A percentile compares a stretch with the other conserved stretches of the same genome.
Evolutionary conservation across 2,329 filamentous ascomycete genomes (phyloP).

Genomic region (Alternaria dauci): DNA sequence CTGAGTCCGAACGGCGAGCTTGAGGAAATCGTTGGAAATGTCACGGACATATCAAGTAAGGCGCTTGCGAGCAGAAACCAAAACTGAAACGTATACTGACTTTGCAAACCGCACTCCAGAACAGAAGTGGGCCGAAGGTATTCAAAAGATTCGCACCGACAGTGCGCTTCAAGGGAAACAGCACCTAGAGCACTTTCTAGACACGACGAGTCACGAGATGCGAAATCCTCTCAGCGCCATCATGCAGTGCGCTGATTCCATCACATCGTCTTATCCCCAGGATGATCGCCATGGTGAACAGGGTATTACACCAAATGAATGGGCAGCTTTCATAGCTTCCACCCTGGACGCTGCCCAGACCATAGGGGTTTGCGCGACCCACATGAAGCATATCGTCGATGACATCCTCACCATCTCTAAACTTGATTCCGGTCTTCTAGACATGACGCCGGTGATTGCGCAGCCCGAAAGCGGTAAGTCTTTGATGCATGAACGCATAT

Average conservation of each 20-base stretch:
- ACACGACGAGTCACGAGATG: constrained; percentile 54
- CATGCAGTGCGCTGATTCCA: constrained; percentile 54
- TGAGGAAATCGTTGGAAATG: constrained; percentile 44
- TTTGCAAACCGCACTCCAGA: background rate
- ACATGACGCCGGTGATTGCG: constrained; percentile 52
- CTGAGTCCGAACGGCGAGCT: constrained; percentile 33
- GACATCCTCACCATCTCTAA: constrained; percentile 58
- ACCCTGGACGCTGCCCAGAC: constrained; percentile 51
- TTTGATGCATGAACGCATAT: background rate
- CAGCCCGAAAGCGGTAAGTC: constrained; percentile 37
- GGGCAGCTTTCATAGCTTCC: constrained; percentile 31
- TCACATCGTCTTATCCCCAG: constrained; percentile 37
- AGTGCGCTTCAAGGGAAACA: constrained; percentile 45
- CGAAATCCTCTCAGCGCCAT: constrained; percentile 56
- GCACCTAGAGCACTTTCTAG: constrained; percentile 48
- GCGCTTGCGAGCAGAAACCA: background rate
- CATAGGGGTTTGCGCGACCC: constrained; percentile 55
- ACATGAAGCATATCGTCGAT: constrained; percentile 59
- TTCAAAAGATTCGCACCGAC: constrained; percentile 42
- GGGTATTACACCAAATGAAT: constrained; percentile 14
- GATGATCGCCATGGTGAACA: constrained; percentile 10
- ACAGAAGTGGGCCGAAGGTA: constrained; percentile 49
- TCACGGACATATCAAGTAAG: constrained; percentile 46
- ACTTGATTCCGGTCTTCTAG: constrained; percentile 54
- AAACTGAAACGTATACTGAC: background rate